Evolutionary conservation across 1,284 basidiomycete genomes (phyloP).

Genomic region (Polyporus tsugae): DNA sequence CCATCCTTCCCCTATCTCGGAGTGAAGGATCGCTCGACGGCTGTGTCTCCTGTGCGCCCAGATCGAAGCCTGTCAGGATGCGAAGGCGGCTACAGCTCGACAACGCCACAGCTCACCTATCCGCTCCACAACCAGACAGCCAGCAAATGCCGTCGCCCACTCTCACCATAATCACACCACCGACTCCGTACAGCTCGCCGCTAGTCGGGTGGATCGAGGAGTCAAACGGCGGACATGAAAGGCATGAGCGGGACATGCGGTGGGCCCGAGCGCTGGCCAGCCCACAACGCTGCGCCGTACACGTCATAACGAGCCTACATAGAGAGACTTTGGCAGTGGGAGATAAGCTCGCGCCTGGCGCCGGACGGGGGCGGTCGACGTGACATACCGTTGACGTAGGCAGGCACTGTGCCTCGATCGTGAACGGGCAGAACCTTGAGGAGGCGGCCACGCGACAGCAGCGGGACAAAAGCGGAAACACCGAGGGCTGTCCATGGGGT

Average conservation of each 20-base stretch:
- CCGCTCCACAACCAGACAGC: not conserved
- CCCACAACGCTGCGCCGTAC: conserved; percentile 1
- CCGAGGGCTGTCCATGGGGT: not conserved
- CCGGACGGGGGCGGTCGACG: not conserved
- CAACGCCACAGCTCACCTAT: not conserved
- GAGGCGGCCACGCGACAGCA: conserved; percentile 1
- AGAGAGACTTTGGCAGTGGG: conserved; percentile 4
- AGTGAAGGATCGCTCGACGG: not conserved
- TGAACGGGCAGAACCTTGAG: not conserved
- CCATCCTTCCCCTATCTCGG: not conserved
- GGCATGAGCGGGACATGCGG: conserved; percentile 24
- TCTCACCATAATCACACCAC: not conserved
- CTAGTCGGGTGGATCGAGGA: conserved; percentile 4
- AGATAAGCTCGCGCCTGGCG: conserved; percentile 9
- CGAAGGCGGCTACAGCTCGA: not conserved
- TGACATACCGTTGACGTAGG: conserved; percentile 4
- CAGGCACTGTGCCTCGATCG: conserved; percentile 2
- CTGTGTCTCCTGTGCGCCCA: not conserved
- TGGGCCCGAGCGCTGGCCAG: conserved; percentile 13
- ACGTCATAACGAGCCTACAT: not conserved
- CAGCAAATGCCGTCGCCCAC: not conserved
- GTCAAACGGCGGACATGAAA: conserved; percentile 24
- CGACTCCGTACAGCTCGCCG: not conserved
- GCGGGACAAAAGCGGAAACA: conserved; percentile 1
- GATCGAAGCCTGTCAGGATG: not conserved